Evolutionary conservation across 352 stramenopile species (phyloP).

Genomic region (Globisporangium cederbergense): DNA sequence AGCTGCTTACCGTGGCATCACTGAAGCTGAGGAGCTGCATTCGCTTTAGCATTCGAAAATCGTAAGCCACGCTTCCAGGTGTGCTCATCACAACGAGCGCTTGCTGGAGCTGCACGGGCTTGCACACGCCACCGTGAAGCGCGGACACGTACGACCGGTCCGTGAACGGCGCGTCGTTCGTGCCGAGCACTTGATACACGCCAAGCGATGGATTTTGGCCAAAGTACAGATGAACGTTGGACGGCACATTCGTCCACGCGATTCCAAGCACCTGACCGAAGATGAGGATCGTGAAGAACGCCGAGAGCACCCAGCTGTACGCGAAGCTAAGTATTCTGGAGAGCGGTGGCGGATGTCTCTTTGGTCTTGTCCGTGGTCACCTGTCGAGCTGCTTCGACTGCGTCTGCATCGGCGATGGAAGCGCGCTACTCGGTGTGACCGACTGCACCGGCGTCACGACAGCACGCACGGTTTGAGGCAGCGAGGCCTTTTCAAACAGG

Average conservation of each 20-base stretch:
- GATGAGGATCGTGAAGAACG: slow-evolving; percentile 25
- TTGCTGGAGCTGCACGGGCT: slow-evolving; percentile 27
- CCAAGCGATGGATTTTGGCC: slow-evolving; percentile 16
- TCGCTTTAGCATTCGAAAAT: too few species aligned
- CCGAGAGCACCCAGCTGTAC: too few species aligned
- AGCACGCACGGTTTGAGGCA: too few species aligned
- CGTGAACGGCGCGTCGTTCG: slow-evolving; percentile 41
- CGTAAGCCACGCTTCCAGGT: too few species aligned
- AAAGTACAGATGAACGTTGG: slow-evolving; percentile 8
- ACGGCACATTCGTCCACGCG: slow-evolving; percentile 12
- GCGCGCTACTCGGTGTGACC: too few species aligned
- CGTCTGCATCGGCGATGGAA: too few species aligned
- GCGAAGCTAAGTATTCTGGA: too few species aligned
- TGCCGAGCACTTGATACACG: slow-evolving; percentile 23
- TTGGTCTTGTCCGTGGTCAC: too few species aligned
- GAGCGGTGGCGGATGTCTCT: too few species aligned
- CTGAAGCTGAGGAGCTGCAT: background rate
- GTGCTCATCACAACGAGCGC: background rate
- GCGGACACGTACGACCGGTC: slow-evolving; percentile 41
- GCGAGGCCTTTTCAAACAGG: too few species aligned
- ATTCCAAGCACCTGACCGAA: slow-evolving; percentile 28
- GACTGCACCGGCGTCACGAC: too few species aligned
- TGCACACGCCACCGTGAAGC: slow-evolving; percentile 17
- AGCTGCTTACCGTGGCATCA: slow-evolving; percentile 14
- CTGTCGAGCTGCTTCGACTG: too few species aligned